Evolutionary conservation across 352 stramenopile genomes (phyloP).

Genomic region (Phytophthora sojae): DNA sequence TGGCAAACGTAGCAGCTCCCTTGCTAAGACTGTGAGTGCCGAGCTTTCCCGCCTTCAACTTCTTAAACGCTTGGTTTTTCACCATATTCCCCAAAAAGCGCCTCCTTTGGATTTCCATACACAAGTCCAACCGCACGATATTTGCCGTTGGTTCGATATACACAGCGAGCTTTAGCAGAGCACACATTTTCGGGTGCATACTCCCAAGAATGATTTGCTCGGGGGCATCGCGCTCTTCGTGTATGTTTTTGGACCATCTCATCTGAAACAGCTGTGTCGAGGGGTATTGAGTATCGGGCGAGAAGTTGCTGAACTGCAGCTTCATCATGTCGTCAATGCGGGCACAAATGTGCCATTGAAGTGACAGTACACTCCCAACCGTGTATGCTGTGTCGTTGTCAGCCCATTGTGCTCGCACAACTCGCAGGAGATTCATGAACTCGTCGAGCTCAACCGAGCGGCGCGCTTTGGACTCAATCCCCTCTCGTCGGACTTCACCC

Average conservation of each 20-base stretch:
- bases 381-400: background rate
- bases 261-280: slow-evolving; percentile 20
- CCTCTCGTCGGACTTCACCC: slow-evolving; percentile 20
- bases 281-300: slow-evolving; percentile 14
- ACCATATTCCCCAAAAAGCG: slow-evolving; percentile 9
- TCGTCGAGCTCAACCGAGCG: slow-evolving; percentile 17
- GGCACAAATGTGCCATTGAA: slow-evolving; percentile 29
- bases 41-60: slow-evolving; percentile 2
- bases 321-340: slow-evolving; percentile 39
- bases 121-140: slow-evolving; percentile 6
- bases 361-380: slow-evolving; percentile 12
- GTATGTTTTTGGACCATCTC: slow-evolving; percentile 32
- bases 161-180: slow-evolving; percentile 23
- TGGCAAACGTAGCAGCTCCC: slow-evolving; percentile 15
- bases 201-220: slow-evolving; percentile 34
- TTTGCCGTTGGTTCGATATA: slow-evolving; percentile 20
- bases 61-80: slow-evolving; percentile 4
- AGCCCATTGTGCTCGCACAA: background rate
- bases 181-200: slow-evolving; percentile 25
- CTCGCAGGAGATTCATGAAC: slow-evolving; percentile 6
- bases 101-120: no score
- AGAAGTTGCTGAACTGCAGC: slow-evolving; percentile 14
- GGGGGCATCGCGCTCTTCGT: slow-evolving; percentile 10
- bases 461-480: background rate
- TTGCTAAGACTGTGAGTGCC: slow-evolving; percentile 12